A percentile compares a stretch with the other conserved stretches of the same genome.
Conservation (phyloP, 805 yeast species). For the Candida ficus region DNA sequence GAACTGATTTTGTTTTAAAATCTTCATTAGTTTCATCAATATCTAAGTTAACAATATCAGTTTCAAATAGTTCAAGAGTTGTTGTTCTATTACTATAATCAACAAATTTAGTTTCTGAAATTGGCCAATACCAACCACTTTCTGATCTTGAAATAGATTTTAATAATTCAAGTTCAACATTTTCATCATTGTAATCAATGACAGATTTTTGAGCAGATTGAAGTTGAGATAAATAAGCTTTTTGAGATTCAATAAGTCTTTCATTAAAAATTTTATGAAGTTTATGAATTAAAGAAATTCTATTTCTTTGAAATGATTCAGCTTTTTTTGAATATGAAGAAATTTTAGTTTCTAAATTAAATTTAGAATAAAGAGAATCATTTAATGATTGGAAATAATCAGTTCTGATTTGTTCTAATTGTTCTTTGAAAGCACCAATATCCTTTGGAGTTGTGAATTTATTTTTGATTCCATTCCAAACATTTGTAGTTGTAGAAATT, state of each 20-base stretch:
- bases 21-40: constrained; percentile 8
- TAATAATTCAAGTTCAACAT: constrained; percentile 10
- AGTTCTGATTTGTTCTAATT: constrained; percentile 5
- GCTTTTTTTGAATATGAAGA: constrained; percentile 8
- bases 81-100: constrained; percentile 4
- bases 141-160: neutral
- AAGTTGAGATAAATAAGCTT: constrained; percentile 3
- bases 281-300: constrained; percentile 12
- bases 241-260: constrained; percentile 5
- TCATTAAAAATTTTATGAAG: constrained; percentile 12
- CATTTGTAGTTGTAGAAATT: constrained; percentile 3
- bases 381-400: constrained; percentile 10
- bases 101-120: constrained; percentile 11
- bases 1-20: constrained; percentile 12
- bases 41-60: constrained; percentile 19
- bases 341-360: constrained; percentile 13
- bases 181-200: constrained; percentile 3
- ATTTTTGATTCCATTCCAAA: constrained; percentile 17
- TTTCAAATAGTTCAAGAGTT: constrained; percentile 14
- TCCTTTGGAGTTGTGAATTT: constrained; percentile 10
- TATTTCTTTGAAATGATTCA: constrained; percentile 15
- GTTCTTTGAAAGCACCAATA: constrained; percentile 9
- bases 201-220: neutral
- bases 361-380: constrained; percentile 2
- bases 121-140: constrained; percentile 26